These are phyloP conservation scores for Starmerella stigmatis DNA, from an alignment of 805 yeast genomes.

Conservation along the genomic window DNA sequence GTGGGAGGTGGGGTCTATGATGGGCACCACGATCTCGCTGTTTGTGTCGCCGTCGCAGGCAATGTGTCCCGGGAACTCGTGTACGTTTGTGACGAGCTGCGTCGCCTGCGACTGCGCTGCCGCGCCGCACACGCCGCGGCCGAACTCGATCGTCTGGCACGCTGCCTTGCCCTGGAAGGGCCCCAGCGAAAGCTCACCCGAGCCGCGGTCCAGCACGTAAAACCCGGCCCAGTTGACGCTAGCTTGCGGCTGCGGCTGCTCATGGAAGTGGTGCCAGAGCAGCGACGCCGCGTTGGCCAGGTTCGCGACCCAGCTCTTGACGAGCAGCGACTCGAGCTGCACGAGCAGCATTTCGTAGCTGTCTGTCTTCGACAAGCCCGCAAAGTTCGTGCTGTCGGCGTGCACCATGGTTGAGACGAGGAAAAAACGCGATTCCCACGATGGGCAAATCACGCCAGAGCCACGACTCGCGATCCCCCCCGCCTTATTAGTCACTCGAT, in stretches of 20 bases:
- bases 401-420: too few relatives aligned
- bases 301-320: constrained; percentile 81
- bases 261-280: constrained; percentile 76
- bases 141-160: constrained; percentile 69
- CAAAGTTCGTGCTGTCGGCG: constrained; percentile 62
- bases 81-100: constrained; percentile 70
- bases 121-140: constrained; percentile 85
- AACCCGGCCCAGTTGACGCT: constrained; percentile 91
- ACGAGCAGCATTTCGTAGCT: constrained; percentile 47
- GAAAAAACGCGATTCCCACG: too few relatives aligned
- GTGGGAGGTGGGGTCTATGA: constrained; percentile 37
- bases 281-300: constrained; percentile 77
- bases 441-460: too few relatives aligned
- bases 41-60: constrained; percentile 95
- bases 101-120: constrained; percentile 54
- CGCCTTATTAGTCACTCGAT: too few relatives aligned
- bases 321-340: constrained; percentile 55
- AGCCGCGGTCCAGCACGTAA: constrained; percentile 45
- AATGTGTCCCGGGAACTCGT: constrained; percentile 78
- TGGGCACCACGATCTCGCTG: constrained; percentile 88
- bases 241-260: constrained; percentile 35
- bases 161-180: constrained; percentile 98
- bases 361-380: constrained; percentile 35
- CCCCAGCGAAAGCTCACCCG: constrained; percentile 54
- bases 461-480: too few relatives aligned